phyloP scores from a whole-genome alignment of 2,329 filamentous ascomycete species.

The Diplocarpon rosae region DNA sequence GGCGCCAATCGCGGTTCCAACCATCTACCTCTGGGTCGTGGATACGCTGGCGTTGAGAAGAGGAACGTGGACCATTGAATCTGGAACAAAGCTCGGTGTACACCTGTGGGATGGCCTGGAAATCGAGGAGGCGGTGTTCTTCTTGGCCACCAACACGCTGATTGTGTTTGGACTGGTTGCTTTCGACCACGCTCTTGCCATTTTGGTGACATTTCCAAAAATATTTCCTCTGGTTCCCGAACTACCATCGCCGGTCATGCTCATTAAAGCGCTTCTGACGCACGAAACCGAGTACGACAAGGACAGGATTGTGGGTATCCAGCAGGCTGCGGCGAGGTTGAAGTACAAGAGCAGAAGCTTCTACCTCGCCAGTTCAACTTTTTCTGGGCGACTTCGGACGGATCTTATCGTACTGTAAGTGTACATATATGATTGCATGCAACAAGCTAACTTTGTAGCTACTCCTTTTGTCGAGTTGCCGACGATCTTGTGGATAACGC shows the following conservation, averaged over 20 bases:
- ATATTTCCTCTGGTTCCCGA: constrained; percentile 41
- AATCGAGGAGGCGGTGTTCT: constrained; percentile 65
- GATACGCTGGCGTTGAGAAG: constrained; percentile 56
- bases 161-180: constrained; percentile 59
- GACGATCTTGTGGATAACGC: constrained; percentile 65
- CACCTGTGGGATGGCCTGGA: constrained; percentile 56
- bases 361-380: constrained; percentile 59
- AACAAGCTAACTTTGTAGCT: constrained; percentile 31
- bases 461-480: constrained; percentile 63
- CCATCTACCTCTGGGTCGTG: constrained; percentile 60
- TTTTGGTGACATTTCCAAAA: constrained; percentile 51
- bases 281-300: constrained; percentile 43
- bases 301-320: constrained; percentile 44
- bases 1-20: constrained; percentile 51
- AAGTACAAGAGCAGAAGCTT: constrained; percentile 61
- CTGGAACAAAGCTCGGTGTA: constrained; percentile 53
- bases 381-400: constrained; percentile 54
- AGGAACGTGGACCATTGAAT: constrained; percentile 62
- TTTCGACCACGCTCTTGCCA: constrained; percentile 57
- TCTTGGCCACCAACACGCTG: constrained; percentile 56
- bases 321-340: constrained; percentile 47
- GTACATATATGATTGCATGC: neutral
- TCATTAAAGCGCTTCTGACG: constrained; percentile 40
- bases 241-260: constrained; percentile 36
- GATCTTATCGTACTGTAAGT: constrained; percentile 53